Evolutionary conservation across 257 asterid species (phyloP).

Genomic region (Haberlea rhodopensis): DNA sequence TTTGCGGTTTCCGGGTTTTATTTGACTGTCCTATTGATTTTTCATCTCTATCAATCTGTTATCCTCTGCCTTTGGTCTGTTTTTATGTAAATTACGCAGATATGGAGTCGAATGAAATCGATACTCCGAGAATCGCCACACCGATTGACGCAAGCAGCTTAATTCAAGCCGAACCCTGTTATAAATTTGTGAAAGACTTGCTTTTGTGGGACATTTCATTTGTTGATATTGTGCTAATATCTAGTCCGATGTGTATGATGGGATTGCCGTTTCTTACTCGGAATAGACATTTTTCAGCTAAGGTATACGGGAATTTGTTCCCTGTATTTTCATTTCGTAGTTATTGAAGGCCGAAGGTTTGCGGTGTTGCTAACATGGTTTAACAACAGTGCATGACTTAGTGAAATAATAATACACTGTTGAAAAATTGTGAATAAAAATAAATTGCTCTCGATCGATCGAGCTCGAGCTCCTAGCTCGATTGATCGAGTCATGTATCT

Average conservation of each 20-base stretch:
- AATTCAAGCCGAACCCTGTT: slow-evolving; percentile 66
- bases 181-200: slow-evolving; percentile 55
- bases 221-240: slow-evolving; percentile 67
- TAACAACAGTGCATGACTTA: too few species aligned
- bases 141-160: slow-evolving; percentile 43
- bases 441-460: too few species aligned
- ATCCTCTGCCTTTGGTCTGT: slow-evolving; percentile 47
- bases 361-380: too few species aligned
- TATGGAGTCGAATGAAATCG: slow-evolving; percentile 25
- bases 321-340: slow-evolving; percentile 15
- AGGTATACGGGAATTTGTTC: slow-evolving; percentile 41
- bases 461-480: too few species aligned
- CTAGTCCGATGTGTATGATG: slow-evolving; percentile 75
- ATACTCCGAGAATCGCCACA: slow-evolving; percentile 32
- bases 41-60: slow-evolving; percentile 59
- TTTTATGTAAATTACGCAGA: slow-evolving; percentile 26
- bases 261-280: slow-evolving; percentile 83
- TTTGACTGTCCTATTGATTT: slow-evolving; percentile 85
- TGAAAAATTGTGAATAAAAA: too few species aligned
- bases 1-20: slow-evolving; percentile 61
- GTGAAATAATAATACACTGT: too few species aligned
- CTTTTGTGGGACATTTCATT: slow-evolving; percentile 54
- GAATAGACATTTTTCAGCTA: slow-evolving; percentile 56
- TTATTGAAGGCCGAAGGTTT: neutral
- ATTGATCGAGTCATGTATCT: too few species aligned